Evolutionary conservation across 2,329 filamentous ascomycete genomes (phyloP), one percentile per base, ranked within the genome.

Genomic region (Aspergillus neoniger): DNA sequence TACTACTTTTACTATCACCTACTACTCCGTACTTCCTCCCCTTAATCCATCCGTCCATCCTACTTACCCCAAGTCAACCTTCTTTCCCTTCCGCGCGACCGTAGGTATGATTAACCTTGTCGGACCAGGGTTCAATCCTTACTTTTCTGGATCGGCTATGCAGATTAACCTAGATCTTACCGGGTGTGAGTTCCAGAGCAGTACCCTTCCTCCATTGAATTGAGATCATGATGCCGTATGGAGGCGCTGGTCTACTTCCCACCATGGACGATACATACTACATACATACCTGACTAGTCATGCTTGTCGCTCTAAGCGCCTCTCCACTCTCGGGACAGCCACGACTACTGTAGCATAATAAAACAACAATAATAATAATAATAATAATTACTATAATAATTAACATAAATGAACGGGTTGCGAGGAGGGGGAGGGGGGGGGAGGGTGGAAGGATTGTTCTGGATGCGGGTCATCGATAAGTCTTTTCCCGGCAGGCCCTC

Each of bases 21-120:
- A 30, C 9, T 30, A 30, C 28, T 12, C 23, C 23, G 23, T 30
- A 30, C 9, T 30, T 30, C 9, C 28, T 30, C 28, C 28, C 28
- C 28, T 30, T 14, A 44, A 44, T 44, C 19, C 41, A 19, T 44
- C 41, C 41, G 41, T 44, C 41, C 41, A 47, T 12, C 14, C 44
- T 50, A 36, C 14, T 32, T 50, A 36, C 32, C 32, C 32, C 32
- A 36, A 36, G 32, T 36, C 32, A 14, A 36, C 32, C 12, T 15
- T 19, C 55, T 23, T 39, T 14, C 41, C 47, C 57, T 58, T 58
- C 57, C 57, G 50, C n/a, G 57, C 50, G 57, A 47, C 57, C 57
- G 57, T 25, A 36, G 12, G 32, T 36, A 36, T 54, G 8, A 12
- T 41, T 55, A 21, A 21, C 43, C 38, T 55, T 53, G 14, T 36